phyloP scores from a whole-genome alignment of 495 filamentous ascomycete species.

The Penicillium bialowiezense region DNA sequence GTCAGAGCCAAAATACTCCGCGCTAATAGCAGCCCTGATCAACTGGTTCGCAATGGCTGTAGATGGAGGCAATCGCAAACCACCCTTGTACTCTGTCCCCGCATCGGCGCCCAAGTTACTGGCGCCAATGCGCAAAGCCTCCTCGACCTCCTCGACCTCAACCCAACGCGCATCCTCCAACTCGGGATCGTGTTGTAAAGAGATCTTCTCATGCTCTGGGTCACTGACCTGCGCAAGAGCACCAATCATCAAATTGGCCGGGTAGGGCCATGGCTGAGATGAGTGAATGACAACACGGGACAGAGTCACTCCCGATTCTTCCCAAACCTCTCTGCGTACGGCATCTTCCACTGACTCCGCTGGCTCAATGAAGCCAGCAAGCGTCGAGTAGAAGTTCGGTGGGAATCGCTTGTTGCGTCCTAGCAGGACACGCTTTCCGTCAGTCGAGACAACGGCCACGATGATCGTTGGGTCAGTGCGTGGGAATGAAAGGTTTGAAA shows the following conservation, averaged over 20 bases:
- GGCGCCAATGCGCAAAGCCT: conserved; percentile 57
- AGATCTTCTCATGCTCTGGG: conserved; percentile 74
- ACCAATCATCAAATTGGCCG: conserved; percentile 92
- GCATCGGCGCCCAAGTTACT: conserved; percentile 65
- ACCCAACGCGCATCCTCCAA: conserved; percentile 89
- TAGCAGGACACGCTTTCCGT: conserved; percentile 73
- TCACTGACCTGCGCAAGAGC: conserved; percentile 78
- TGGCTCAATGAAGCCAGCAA: conserved; percentile 94
- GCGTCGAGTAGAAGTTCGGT: conserved; percentile 77
- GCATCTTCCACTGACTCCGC: conserved; percentile 94
- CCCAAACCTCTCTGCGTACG: conserved; percentile 92
- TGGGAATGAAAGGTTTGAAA: conserved; percentile 84
- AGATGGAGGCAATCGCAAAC: conserved; percentile 65
- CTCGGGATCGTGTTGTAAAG: conserved; percentile 85
- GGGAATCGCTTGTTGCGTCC: conserved; percentile 85
- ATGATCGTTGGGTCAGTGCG: conserved; percentile 96
- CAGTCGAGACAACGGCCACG: conserved; percentile 79
- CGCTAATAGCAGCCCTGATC: conserved; percentile 49
- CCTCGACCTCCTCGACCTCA: conserved; percentile 54
- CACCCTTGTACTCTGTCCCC: conserved; percentile 64
- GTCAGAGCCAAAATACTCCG: conserved; percentile 42
- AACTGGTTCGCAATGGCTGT: conserved; percentile 82
- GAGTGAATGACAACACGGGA: conserved; percentile 89
- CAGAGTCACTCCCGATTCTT: conserved; percentile 82
- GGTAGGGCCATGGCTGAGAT: conserved; percentile 89